Conservation (phyloP, 306 rosid genomes). For the Glycine latifolia region DNA sequence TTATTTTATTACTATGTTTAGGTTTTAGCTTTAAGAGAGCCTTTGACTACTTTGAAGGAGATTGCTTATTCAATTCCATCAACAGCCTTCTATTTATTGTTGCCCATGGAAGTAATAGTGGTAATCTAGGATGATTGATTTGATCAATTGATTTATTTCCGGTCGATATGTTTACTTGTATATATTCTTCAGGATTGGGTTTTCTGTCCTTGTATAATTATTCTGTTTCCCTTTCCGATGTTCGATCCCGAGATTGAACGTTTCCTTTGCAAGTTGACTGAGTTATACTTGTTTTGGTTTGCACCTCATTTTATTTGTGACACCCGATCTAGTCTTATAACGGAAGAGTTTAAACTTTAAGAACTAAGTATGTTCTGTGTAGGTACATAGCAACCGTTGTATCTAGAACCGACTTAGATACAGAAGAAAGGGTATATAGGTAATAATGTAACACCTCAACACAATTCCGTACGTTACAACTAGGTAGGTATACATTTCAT, state of each 20-base stretch:
- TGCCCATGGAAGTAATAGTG: not conserved
- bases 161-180: not conserved
- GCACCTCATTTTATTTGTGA: not conserved
- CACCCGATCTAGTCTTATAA: not conserved
- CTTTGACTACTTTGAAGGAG: not conserved
- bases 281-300: not conserved
- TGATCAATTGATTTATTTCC: not conserved
- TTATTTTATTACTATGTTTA: not conserved
- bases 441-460: not conserved
- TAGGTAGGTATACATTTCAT: not conserved
- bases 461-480: no score
- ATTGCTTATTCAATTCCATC: not conserved
- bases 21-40: not conserved
- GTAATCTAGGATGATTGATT: not conserved
- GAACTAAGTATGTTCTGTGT: not conserved
- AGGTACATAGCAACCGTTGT: not conserved
- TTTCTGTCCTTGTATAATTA: not conserved
- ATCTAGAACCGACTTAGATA: not conserved
- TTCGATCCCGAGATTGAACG: not conserved
- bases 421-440: not conserved
- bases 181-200: constrained; percentile 5
- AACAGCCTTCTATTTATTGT: not conserved
- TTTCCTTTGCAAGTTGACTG: not conserved
- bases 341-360: not conserved
- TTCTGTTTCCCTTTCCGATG: not conserved